phyloP scores from a whole-genome alignment of 2,329 filamentous ascomycete genomes.

The Aspergillus floridensis region DNA sequence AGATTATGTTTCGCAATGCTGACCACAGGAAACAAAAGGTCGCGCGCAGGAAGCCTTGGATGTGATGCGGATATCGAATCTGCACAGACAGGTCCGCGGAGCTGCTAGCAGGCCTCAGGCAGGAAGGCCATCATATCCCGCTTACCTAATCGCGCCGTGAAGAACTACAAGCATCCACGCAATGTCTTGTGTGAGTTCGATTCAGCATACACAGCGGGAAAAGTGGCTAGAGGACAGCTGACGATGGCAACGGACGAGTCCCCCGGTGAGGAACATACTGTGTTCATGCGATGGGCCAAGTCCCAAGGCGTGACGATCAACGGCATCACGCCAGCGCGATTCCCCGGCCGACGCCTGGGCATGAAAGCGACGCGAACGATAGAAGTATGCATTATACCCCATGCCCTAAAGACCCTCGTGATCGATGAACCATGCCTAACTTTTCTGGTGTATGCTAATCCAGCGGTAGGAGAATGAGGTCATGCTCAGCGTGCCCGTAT shows the following conservation, averaged over 20 bases:
- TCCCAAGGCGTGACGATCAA: conserved; percentile 63
- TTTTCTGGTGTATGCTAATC: neutral
- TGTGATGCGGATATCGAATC: no score
- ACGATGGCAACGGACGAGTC: conserved; percentile 6
- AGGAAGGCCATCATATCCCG: neutral
- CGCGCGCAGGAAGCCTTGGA: neutral
- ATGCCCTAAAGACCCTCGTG: neutral
- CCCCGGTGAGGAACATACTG: conserved; percentile 32
- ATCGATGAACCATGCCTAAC: neutral
- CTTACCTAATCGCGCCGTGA: conserved; percentile 2
- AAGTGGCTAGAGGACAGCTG: neutral
- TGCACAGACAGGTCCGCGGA: neutral
- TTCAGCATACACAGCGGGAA: neutral
- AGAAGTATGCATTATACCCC: conserved; percentile 47
- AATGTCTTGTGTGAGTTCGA: neutral
- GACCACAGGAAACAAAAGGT: neutral
- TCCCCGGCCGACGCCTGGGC: conserved; percentile 73
- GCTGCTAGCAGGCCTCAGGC: neutral
- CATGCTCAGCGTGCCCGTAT: conserved; percentile 63
- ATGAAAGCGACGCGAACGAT: conserved; percentile 67
- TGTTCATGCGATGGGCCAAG: conserved; percentile 65
- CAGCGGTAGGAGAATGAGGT: conserved; percentile 52
- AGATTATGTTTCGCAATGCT: no score
- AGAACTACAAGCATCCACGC: conserved; percentile 1
- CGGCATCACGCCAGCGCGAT: conserved; percentile 61